Evolutionary conservation across 2,329 filamentous ascomycete genomes (phyloP).

Genomic region (Aspergillus terreus): DNA sequence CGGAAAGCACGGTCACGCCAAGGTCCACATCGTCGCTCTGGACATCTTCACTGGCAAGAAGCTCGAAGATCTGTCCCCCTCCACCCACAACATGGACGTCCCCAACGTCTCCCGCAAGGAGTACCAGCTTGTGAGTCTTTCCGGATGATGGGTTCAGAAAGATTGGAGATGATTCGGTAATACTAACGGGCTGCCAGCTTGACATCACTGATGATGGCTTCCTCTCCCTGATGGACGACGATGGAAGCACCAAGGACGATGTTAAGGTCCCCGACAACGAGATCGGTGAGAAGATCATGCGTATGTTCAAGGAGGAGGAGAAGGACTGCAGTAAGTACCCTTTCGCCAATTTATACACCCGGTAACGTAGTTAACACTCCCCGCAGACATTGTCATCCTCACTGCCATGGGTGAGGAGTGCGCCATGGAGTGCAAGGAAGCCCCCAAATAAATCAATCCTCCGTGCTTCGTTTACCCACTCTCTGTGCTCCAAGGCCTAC

Average conservation of each 20-base stretch:
- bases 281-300: slow-evolving; percentile 78
- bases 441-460: slow-evolving; percentile 45
- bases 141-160: too few relatives aligned
- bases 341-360: not conserved
- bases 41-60: slow-evolving; percentile 99
- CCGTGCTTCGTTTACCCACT: slow-evolving; percentile 24
- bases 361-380: not conserved
- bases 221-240: slow-evolving; percentile 88
- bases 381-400: slow-evolving; percentile 80
- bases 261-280: slow-evolving; percentile 91
- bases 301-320: slow-evolving; percentile 74
- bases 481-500: slow-evolving; percentile 25
- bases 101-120: slow-evolving; percentile 88
- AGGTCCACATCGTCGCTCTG: slow-evolving; percentile 96
- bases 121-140: slow-evolving; percentile 80
- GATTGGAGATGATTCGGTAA: too few relatives aligned
- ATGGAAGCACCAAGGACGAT: slow-evolving; percentile 87
- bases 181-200: slow-evolving; percentile 54
- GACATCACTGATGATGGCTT: slow-evolving; percentile 91
- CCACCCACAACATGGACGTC: slow-evolving; percentile 84
- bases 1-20: slow-evolving; percentile 99
- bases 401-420: slow-evolving; percentile 95
- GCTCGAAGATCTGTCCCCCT: slow-evolving; percentile 97
- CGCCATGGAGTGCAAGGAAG: slow-evolving; percentile 92
- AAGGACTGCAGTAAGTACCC: slow-evolving; percentile 83